phyloP scores from a whole-genome alignment of 2,329 filamentous ascomycete genomes.

The Botrytis cinerea region DNA sequence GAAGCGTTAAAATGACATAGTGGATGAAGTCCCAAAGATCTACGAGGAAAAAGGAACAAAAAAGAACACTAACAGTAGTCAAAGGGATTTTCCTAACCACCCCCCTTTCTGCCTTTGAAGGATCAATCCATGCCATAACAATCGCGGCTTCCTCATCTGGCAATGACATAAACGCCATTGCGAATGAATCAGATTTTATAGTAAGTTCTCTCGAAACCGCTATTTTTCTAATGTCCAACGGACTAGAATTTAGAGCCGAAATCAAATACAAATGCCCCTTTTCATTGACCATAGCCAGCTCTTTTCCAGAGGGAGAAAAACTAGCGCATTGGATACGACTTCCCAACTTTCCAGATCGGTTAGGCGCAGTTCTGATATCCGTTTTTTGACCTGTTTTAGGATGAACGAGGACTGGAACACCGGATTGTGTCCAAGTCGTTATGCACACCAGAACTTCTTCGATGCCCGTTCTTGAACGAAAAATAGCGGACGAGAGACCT shows the following conservation, averaged over 20 bases:
- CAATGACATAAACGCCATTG: slow-evolving; percentile 45
- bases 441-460: slow-evolving; percentile 46
- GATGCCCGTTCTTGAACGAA: slow-evolving; percentile 40
- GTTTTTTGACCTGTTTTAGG: slow-evolving; percentile 44
- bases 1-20: background rate
- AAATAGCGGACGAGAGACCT: slow-evolving; percentile 45
- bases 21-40: no score
- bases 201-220: slow-evolving; percentile 45
- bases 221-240: slow-evolving; percentile 44
- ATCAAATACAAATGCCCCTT: slow-evolving; percentile 46
- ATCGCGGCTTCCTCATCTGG: slow-evolving; percentile 44
- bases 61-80: background rate
- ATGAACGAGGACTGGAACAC: slow-evolving; percentile 45
- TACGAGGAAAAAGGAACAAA: background rate
- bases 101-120: slow-evolving; percentile 39
- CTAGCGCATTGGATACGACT: slow-evolving; percentile 45
- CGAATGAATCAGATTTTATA: slow-evolving; percentile 44
- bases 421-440: slow-evolving; percentile 48
- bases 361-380: slow-evolving; percentile 42
- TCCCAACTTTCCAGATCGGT: slow-evolving; percentile 43
- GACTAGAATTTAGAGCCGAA: slow-evolving; percentile 44
- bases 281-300: slow-evolving; percentile 47
- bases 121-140: slow-evolving; percentile 46
- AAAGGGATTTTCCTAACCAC: slow-evolving; percentile 42
- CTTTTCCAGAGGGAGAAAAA: slow-evolving; percentile 45